Evolutionary conservation across 2,329 filamentous ascomycete genomes (phyloP).

Genomic region (Ceratocystis colombiana): DNA sequence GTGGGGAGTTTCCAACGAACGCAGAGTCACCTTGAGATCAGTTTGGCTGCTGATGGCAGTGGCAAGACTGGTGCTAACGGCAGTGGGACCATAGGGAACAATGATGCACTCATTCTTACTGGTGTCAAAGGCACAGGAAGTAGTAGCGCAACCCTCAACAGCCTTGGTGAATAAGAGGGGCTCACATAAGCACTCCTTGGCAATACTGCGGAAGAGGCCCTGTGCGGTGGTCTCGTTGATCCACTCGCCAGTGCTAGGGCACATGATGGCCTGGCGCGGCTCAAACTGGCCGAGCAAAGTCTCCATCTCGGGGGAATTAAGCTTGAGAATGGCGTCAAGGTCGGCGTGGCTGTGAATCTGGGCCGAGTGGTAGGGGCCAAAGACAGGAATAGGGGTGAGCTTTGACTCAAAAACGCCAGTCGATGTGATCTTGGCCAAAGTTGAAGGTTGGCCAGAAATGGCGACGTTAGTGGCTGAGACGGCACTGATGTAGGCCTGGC

Average conservation of each 20-base stretch:
- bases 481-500: slow-evolving; percentile 46
- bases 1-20: slow-evolving; percentile 33
- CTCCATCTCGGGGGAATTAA: slow-evolving; percentile 35
- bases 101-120: slow-evolving; percentile 37
- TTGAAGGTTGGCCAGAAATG: slow-evolving; percentile 46
- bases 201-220: slow-evolving; percentile 37
- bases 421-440: slow-evolving; percentile 38
- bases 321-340: slow-evolving; percentile 38
- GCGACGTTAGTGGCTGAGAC: slow-evolving; percentile 41
- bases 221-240: slow-evolving; percentile 36
- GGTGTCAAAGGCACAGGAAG: slow-evolving; percentile 34
- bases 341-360: slow-evolving; percentile 42
- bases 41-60: slow-evolving; percentile 37
- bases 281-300: slow-evolving; percentile 36
- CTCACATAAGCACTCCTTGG: slow-evolving; percentile 43
- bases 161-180: slow-evolving; percentile 41
- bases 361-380: slow-evolving; percentile 48
- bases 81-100: slow-evolving; percentile 43
- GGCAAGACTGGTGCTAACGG: slow-evolving; percentile 40
- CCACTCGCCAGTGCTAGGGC: slow-evolving; percentile 40
- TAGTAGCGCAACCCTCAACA: slow-evolving; percentile 39
- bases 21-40: slow-evolving; percentile 37
- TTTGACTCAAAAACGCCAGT: slow-evolving; percentile 36
- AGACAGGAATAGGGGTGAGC: slow-evolving; percentile 43
- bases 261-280: slow-evolving; percentile 43